Evolutionary conservation across 352 stramenopile genomes (phyloP), one percentile per base, ranked within the genome.

Genomic region (Globisporangium heterothallicum): DNA sequence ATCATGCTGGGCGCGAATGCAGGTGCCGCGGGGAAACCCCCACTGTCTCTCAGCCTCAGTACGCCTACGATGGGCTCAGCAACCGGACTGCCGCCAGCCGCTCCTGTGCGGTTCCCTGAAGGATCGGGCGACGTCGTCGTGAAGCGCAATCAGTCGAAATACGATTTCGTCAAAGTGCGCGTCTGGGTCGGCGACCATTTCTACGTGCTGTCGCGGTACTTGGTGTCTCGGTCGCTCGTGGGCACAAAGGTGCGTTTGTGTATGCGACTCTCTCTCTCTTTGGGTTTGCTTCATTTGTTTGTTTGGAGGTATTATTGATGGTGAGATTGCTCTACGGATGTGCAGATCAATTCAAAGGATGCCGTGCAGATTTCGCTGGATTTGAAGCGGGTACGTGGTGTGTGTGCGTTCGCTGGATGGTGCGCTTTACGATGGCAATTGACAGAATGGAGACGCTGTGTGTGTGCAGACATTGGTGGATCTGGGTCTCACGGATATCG

Each of bases 131-230:
- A 86, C 52, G 69, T 79, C 7, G 78, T 69, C 27, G 74, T 81
- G 36, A 89, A 86, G 62, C 73, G 81, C 24, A 94, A 94, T 63
- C 81, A 94, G 64, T 92, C 80, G 30, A 94, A 94, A 60, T 94
- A 94, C 63, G 84, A 94, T 55, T 94, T 92, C 49, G 77, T 94
- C 54, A 94, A 93, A 64, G 84, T 94, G 57, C 84, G 84, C 56
- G 84, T 94, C 44, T 94, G 84, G 84, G 80, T 94, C 41, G 76
- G 88, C 52, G 84, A 94, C 68, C 84, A 94, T 49, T 83, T 92
- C 35, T 94, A 94, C 73, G 84, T 94, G 46, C 65, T 94, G 42
- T 94, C 84, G 51, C 70, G 84, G 42, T 94, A 94, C 54, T 53
- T 94, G 48, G 66, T 94, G 52, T 94, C 76, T 24, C 79, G 84